A percentile compares a stretch with the other conserved stretches of the same genome.
These are phyloP conservation scores for Lactarius hatsudake DNA, from an alignment of 768 basidiomycete genomes.

Conservation along the genomic window DNA sequence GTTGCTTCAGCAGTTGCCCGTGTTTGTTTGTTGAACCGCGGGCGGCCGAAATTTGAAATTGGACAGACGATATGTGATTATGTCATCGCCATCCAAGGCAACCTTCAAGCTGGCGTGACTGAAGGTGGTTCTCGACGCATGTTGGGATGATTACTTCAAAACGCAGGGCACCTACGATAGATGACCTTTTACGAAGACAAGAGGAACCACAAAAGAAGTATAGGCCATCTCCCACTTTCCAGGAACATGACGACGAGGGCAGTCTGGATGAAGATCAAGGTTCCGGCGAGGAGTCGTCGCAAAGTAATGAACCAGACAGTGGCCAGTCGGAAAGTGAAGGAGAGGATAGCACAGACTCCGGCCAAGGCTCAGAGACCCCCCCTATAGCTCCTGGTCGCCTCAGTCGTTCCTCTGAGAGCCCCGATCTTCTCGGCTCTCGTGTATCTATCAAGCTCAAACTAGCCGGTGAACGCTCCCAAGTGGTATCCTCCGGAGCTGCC, in stretches of 20 bases:
- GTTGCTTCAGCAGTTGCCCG: too few species aligned
- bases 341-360: slow-evolving; percentile 11
- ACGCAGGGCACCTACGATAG: slow-evolving; percentile 34
- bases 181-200: slow-evolving; percentile 39
- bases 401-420: not conserved
- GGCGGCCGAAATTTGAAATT: too few species aligned
- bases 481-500: slow-evolving; percentile 9
- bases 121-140: not conserved
- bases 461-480: slow-evolving; percentile 16
- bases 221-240: slow-evolving; percentile 25
- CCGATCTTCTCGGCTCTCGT: slow-evolving; percentile 27
- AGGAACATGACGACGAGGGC: slow-evolving; percentile 29
- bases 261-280: slow-evolving; percentile 14
- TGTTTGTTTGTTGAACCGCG: too few species aligned
- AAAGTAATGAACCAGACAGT: slow-evolving; percentile 1
- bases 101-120: too few species aligned
- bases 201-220: slow-evolving; percentile 31
- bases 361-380: not conserved
- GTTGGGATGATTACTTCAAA: slow-evolving; percentile 31
- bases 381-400: not conserved
- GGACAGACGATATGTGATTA: not conserved
- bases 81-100: not conserved
- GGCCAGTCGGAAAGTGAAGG: not conserved
- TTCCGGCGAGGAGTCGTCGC: not conserved
- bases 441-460: slow-evolving; percentile 26